Conservation (phyloP, 225 moss, liverwort and hornwort genomes). For the Anthoceros angustus region DNA sequence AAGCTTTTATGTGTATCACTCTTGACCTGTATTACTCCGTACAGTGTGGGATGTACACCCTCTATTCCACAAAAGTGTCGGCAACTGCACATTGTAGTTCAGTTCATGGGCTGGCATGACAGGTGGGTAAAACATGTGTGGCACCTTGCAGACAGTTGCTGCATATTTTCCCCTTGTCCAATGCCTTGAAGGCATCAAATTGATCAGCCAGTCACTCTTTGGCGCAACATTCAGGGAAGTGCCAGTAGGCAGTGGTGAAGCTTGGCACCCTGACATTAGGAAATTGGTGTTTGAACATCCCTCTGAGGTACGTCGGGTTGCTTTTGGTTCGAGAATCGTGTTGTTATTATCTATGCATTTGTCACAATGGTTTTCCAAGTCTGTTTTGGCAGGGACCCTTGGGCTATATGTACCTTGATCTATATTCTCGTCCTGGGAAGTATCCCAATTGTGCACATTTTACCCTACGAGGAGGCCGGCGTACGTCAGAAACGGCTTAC, state of each 20-base stretch:
- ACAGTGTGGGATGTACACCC: too few species aligned
- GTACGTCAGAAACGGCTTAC: constrained; percentile 59
- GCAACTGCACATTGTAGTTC: background rate
- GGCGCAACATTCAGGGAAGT: constrained; percentile 81
- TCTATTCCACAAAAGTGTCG: too few species aligned
- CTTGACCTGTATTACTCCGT: too few species aligned
- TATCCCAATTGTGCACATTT: constrained; percentile 99
- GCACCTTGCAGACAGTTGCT: constrained; percentile 55
- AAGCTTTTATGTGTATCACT: too few species aligned
- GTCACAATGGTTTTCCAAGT: background rate
- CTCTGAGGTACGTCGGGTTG: constrained; percentile 19
- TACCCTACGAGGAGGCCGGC: constrained; percentile 76
- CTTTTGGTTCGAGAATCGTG: background rate
- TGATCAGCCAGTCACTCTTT: constrained; percentile 73
- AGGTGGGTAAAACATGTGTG: constrained; percentile 6
- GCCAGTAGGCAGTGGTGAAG: constrained; percentile 67
- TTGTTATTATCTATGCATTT: background rate
- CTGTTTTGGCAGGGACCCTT: constrained; percentile 47
- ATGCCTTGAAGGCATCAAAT: constrained; percentile 77
- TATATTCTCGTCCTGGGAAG: constrained; percentile 82
- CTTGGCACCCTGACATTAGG: constrained; percentile 91
- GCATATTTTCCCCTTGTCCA: constrained; percentile 83
- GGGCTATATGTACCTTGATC: constrained; percentile 87
- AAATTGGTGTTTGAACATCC: constrained; percentile 37
- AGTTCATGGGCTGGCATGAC: background rate